Evolutionary conservation across 2,329 filamentous ascomycete species (phyloP).

Genomic region (Coniella lustricola): DNA sequence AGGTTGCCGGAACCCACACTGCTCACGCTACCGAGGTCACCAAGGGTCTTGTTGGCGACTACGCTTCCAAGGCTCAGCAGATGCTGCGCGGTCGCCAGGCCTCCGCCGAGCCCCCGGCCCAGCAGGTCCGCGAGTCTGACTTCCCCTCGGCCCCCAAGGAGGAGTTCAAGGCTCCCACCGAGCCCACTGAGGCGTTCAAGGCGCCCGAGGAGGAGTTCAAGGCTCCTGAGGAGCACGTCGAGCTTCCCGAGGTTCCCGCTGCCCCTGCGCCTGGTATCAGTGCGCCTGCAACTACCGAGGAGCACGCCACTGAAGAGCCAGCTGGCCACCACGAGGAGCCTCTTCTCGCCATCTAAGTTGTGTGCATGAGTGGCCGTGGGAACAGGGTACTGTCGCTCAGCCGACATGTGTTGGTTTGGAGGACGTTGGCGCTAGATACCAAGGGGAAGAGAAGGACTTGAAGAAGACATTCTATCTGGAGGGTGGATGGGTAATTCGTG

Average conservation of each 20-base stretch:
- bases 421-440: too few relatives aligned
- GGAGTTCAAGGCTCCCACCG: constrained; percentile 25
- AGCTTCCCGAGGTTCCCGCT: too few relatives aligned
- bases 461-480: too few relatives aligned
- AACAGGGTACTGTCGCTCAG: neutral
- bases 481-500: too few relatives aligned
- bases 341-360: constrained; percentile 25
- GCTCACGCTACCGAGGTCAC: constrained; percentile 54
- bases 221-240: constrained; percentile 23
- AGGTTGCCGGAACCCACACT: constrained; percentile 57
- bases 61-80: constrained; percentile 60
- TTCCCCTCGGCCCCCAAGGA: constrained; percentile 40
- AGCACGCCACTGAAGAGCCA: constrained; percentile 9
- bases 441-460: neutral
- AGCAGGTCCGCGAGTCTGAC: constrained; percentile 36
- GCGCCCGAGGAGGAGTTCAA: constrained; percentile 18
- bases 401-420: neutral
- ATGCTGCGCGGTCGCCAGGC: constrained; percentile 46
- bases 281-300: constrained; percentile 15
- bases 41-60: constrained; percentile 63
- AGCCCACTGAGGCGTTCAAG: constrained; percentile 21
- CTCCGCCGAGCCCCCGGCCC: constrained; percentile 25
- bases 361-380: neutral
- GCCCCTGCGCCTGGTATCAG: too few relatives aligned
- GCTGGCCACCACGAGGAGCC: constrained; percentile 25